phyloP scores from a whole-genome alignment of 2,329 filamentous ascomycete species.

The Diaporthe sp. region DNA sequence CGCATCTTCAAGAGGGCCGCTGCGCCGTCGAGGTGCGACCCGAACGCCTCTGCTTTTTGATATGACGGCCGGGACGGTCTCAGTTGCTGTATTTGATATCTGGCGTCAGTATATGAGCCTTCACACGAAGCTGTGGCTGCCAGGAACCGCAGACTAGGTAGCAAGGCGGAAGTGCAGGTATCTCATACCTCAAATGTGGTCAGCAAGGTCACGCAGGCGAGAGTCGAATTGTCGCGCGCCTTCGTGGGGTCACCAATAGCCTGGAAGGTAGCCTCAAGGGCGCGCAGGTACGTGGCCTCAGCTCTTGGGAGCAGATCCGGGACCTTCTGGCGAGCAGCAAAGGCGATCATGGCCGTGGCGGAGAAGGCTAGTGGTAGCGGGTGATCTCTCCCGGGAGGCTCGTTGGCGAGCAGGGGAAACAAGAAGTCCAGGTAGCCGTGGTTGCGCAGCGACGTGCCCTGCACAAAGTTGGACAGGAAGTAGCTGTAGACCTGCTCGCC shows the following conservation, averaged over 20 bases:
- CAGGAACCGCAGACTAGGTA: background rate
- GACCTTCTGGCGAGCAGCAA: conserved; percentile 37
- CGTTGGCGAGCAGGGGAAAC: conserved; percentile 36
- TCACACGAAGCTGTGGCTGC: background rate
- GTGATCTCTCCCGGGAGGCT: conserved; percentile 20
- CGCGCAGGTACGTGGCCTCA: conserved; percentile 35
- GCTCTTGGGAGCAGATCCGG: conserved; percentile 33
- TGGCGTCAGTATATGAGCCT: background rate
- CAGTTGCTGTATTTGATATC: conserved; percentile 25
- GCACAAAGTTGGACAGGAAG: conserved; percentile 37
- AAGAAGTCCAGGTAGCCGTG: conserved; percentile 40
- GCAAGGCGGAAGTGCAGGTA: background rate
- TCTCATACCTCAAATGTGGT: conserved; percentile 37
- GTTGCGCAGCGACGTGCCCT: conserved; percentile 35
- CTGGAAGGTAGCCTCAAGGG: conserved; percentile 36
- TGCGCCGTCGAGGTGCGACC: conserved; percentile 37
- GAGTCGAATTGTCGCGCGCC: conserved; percentile 38
- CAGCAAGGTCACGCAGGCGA: conserved; percentile 38
- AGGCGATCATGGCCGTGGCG: conserved; percentile 39
- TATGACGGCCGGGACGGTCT: conserved; percentile 36
- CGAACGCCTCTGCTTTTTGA: conserved; percentile 37
- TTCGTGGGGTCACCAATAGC: conserved; percentile 36
- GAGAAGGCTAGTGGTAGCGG: conserved; percentile 38
- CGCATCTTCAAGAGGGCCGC: conserved; percentile 37
- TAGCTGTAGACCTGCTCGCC: conserved; percentile 39